Evolutionary conservation across 345 rosid genomes (phyloP).

Genomic region (Syzygium aqueum): DNA sequence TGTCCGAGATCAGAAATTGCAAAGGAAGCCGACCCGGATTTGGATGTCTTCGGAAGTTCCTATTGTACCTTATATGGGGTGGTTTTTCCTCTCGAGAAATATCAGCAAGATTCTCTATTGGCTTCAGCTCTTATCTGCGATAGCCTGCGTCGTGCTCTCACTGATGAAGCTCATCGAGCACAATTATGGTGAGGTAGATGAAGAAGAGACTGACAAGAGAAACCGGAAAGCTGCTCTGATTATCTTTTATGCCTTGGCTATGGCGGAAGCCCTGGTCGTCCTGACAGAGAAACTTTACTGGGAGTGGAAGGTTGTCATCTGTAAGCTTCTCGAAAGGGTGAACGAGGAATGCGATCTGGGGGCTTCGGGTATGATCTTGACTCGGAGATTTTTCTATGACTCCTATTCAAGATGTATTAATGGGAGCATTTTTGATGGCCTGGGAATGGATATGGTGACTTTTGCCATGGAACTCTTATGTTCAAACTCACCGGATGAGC

Average conservation of each 20-base stretch:
- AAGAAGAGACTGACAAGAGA: background rate
- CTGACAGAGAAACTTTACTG: background rate
- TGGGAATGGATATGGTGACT: conserved; percentile 71
- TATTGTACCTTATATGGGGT: background rate
- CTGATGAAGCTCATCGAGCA: background rate
- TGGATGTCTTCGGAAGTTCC: background rate
- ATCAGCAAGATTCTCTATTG: background rate
- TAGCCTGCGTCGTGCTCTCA: background rate
- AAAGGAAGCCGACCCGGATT: background rate
- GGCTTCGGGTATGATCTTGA: conserved; percentile 38
- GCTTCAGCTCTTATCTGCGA: background rate
- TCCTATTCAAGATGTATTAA: conserved; percentile 69
- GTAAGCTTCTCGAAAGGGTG: background rate
- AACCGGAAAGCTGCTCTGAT: background rate
- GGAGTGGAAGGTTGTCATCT: background rate
- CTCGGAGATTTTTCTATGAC: conserved; percentile 69
- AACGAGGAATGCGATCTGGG: background rate
- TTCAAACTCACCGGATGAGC: conserved; percentile 66
- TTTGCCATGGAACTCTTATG: conserved; percentile 63
- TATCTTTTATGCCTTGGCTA: background rate
- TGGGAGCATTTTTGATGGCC: conserved; percentile 74
- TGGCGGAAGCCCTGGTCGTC: background rate
- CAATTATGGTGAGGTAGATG: background rate
- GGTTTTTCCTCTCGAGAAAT: background rate
- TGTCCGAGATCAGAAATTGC: background rate